Evolutionary conservation across 768 basidiomycete species (phyloP), one percentile per base, ranked within the genome.

Genomic region (Xerocomellus dryophilus): DNA sequence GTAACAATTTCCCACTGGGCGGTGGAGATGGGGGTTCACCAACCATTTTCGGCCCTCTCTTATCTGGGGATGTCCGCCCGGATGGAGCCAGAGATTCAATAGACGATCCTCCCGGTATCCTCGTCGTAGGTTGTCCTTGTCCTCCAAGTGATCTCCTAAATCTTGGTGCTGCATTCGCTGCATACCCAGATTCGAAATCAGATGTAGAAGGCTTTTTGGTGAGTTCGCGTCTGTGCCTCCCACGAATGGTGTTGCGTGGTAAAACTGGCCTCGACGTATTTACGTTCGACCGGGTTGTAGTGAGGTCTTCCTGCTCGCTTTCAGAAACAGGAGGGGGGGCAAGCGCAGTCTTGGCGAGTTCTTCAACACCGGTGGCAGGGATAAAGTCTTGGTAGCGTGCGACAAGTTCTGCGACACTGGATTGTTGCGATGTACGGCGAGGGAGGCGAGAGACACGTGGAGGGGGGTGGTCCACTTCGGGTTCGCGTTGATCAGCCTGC

Each of bases 101-200:
- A 6, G 66, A 65, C 39, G 79, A 73, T 17, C 68, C 73, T 27
- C 78, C 72, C 9, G 81, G 82, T 1, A 64, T 21, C 20, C 74
- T 85, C 9, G 82, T 77, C 40, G 85, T 81, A 35, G 85, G 51
- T 39, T 70, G 64, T 14, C 60, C 54, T 25, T 56, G 66, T 67
- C 59, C 47, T 36, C 73, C 70, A 8, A 75, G 51, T 5, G 78
- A 66, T 49, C 82, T 82, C 21, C 86, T 74, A 60, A 90, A 86
- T 59, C 81, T 79, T 2, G 92, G 87, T 1, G 91, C 93, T 53
- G 93, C 85, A 64, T 94, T 94, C n/a, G 86, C 90, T 4, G 93
- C 93, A 71, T 95, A 96, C 43, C 93, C 84, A 51, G 88, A 83
- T 71, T 96, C 94, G 50, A 92, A 92, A 66, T 96, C 94, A 7